Evolutionary conservation across 1,139 yeast genomes (phyloP).

Genomic region (Geotrichum reessii): DNA sequence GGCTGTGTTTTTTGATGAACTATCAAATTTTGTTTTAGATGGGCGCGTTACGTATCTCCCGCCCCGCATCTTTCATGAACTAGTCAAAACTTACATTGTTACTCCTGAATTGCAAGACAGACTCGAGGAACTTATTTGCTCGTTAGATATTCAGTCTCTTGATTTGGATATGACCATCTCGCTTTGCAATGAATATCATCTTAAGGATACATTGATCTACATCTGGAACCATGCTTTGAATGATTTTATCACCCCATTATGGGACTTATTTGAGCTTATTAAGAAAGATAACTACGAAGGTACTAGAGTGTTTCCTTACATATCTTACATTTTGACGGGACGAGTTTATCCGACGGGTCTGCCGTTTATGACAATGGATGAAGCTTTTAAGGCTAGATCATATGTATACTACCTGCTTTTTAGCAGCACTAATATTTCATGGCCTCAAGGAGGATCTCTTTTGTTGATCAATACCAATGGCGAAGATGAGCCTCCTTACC

Average conservation of each 20-base stretch:
- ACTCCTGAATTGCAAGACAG: constrained; percentile 40
- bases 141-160: constrained; percentile 56
- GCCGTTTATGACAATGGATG: constrained; percentile 20
- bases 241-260: constrained; percentile 65
- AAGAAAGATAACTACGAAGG: constrained; percentile 24
- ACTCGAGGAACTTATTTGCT: constrained; percentile 61
- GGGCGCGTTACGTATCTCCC: constrained; percentile 48
- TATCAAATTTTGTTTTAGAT: constrained; percentile 49
- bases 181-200: constrained; percentile 49
- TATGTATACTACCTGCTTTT: constrained; percentile 53
- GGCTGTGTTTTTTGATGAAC: constrained; percentile 43
- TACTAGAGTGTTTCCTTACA: constrained; percentile 50
- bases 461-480: constrained; percentile 21
- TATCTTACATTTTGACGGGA: constrained; percentile 68
- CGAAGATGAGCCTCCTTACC: constrained; percentile 45
- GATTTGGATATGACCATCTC: constrained; percentile 68
- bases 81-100: constrained; percentile 50
- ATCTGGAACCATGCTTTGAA: constrained; percentile 60
- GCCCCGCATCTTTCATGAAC: constrained; percentile 54
- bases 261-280: constrained; percentile 48
- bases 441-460: constrained; percentile 40
- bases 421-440: constrained; percentile 43
- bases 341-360: constrained; percentile 68
- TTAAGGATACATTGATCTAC: constrained; percentile 58
- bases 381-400: constrained; percentile 40